Evolutionary conservation across 2,329 filamentous ascomycete genomes (phyloP).

Genomic region (Xylariaceae sp.): DNA sequence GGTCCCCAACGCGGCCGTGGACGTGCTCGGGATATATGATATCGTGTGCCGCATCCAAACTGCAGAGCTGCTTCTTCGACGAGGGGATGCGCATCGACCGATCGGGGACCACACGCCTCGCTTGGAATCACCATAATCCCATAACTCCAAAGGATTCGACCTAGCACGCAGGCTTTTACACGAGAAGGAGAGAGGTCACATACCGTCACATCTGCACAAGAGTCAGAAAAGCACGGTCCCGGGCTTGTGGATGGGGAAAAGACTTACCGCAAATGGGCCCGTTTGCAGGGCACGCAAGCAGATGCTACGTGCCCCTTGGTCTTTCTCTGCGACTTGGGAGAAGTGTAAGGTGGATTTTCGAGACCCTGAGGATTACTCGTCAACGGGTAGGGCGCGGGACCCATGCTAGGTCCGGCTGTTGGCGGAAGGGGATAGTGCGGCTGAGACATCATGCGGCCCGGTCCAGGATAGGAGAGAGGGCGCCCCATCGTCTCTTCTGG

Average conservation of each 20-base stretch:
- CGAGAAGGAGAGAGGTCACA: conserved; percentile 33
- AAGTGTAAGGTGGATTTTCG: conserved; percentile 42
- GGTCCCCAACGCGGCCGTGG: no score
- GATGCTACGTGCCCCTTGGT: conserved; percentile 78
- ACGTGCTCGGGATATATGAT: no score
- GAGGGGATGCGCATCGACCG: no score
- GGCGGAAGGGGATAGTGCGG: conserved; percentile 28
- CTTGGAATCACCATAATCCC: no score
- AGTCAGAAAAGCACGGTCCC: conserved; percentile 24
- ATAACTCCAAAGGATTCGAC: no score
- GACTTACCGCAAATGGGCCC: conserved; percentile 64
- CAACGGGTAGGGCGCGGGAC: conserved; percentile 21
- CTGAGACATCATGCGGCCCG: conserved; percentile 25
- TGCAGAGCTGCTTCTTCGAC: no score
- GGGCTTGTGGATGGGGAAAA: no score
- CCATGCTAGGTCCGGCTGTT: conserved; percentile 23
- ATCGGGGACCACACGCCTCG: no score
- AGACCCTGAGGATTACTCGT: conserved; percentile 27
- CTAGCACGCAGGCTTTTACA: no score
- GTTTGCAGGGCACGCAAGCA: conserved; percentile 79
- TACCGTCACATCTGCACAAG: conserved; percentile 56
- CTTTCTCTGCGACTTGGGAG: conserved; percentile 56
- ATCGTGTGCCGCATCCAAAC: no score
- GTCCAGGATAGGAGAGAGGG: conserved; percentile 25
- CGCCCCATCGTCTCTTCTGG: conserved; percentile 29